Evolutionary conservation across 176 grass and related monocot species (phyloP), one percentile per base, ranked within the genome.

Genomic region (Aechmea fasciata): DNA sequence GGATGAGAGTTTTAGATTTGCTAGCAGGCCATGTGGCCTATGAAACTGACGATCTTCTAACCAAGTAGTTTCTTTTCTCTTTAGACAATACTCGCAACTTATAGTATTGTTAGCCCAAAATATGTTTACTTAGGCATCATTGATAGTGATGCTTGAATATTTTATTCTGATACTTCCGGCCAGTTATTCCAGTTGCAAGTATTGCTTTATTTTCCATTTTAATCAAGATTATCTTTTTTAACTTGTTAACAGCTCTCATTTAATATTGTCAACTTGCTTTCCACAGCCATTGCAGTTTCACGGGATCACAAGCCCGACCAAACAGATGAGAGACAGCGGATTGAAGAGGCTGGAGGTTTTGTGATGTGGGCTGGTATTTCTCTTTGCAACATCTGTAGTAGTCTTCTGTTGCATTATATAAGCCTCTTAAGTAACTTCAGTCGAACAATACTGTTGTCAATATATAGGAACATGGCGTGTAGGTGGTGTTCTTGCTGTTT

Each of bases 261-360:
- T 18, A 19, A 22, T 61, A 18, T 61, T 61, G 55, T 61, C 17
- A 61, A 18, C 52, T 61, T 61, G 17, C 63, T 72, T 67, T 41
- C 3, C 83, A 52, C 80, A 96, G 87, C 91, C 29, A 76, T 91
- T 80, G 84, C 87, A 0, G 87, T 91, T 66, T 96, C 91, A 41
- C 87, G 82, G 71, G 91, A 96, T 71, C 91, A 96, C 68, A 96
- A 96, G 25, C 91, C 87, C 10, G 87, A 96, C 47, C 87, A 96
- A 74, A 63, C 85, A 15, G 87, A 96, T 29, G 91, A 91, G 77
- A 83, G 79, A 3, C 91, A 88, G 53, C 79, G 85, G 68, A 96
- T 96, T 57, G 91, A 96, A 47, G 91, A 96, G 4, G 87, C 91
- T 0, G 91, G 91, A 71, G 91, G 91, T 10, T 96, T 96, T 71